Evolutionary conservation across 768 basidiomycete species (phyloP), one percentile per base, ranked within the genome.

Genomic region (Macrolepiota dolichaula): DNA sequence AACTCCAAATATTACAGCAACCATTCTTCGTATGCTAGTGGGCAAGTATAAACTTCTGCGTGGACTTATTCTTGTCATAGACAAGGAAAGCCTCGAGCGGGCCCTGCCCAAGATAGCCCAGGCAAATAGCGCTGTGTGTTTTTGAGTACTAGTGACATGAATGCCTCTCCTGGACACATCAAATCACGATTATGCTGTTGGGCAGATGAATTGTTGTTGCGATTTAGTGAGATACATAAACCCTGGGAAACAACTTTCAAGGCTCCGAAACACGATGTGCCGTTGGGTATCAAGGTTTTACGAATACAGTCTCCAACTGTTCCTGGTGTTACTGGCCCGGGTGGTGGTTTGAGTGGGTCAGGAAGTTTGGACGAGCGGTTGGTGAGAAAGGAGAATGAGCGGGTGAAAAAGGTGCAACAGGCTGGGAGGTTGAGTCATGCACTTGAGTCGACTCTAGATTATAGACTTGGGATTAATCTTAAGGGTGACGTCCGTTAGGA

Each of bases 11-110:
- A 10, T 69, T 61, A 32, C 52, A 81, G 64, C 75, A 73, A 51
- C 86, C 0, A 86, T 94, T 0, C 76, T 92, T 17, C 82, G 92
- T 22, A 94, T 96, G 91, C 80, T 94, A 4, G 80, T 93, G 36
- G 92, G 94, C 76, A 89, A 91, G 69, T 87, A 94, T 76, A 93
- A 90, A 72, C 91, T 92, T 1, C 72, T 93, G 36, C 80, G 90
- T n/a, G 81, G 77, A 9, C 86, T 84, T 9, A 70, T 74, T 11
- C 80, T 89, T 44, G 72, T 77, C 62, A 78, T 81, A 1, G 88
- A 88, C 5, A 88, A 92, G 53, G 77, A 89, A 69, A 90, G 86
- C 69, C 65, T 91, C 55, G 85, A 80, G 70, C 73, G 77, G 47
- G 70, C 75, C 0, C 80, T 79, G 0, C 82, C 82, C 4, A 74